These are phyloP conservation scores for Anastatica hierochuntica DNA, from an alignment of 345 rosid species.

Conservation along the genomic window DNA sequence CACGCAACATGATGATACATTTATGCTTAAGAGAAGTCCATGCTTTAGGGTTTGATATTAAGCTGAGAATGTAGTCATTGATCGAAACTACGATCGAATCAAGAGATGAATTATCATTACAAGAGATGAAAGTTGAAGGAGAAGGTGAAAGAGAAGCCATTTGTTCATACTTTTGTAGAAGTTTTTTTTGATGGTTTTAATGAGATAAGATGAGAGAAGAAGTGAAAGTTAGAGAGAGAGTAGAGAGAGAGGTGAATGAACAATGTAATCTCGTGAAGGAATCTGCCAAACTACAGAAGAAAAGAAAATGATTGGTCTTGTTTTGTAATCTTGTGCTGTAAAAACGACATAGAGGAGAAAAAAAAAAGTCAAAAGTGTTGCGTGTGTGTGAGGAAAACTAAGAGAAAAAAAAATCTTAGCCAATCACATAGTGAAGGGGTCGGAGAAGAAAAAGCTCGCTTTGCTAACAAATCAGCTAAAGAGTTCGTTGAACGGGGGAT, in stretches of 20 bases:
- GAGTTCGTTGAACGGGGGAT: too few species aligned
- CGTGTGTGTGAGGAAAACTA: slow-evolving; percentile 26
- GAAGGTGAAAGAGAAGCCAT: slow-evolving; percentile 38
- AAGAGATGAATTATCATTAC: slow-evolving; percentile 30
- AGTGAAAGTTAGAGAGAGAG: slow-evolving; percentile 7
- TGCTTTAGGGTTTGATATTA: slow-evolving; percentile 21
- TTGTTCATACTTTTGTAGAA: slow-evolving; percentile 6
- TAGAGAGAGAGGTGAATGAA: slow-evolving; percentile 3
- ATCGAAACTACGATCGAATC: slow-evolving; percentile 41
- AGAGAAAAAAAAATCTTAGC: slow-evolving; percentile 4
- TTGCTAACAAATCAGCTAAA: too few species aligned
- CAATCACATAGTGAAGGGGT: too few species aligned
- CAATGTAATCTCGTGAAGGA: slow-evolving; percentile 28
- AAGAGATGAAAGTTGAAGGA: slow-evolving; percentile 12
- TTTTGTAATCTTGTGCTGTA: slow-evolving; percentile 28
- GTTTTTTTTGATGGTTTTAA: background rate
- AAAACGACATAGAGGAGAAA: background rate
- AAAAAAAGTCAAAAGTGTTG: slow-evolving; percentile 22
- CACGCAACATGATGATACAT: slow-evolving; percentile 35
- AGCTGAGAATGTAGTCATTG: slow-evolving; percentile 30
- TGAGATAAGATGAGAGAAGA: slow-evolving; percentile 23
- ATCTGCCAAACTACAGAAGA: slow-evolving; percentile 27
- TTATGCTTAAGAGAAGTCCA: slow-evolving; percentile 35
- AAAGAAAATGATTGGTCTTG: slow-evolving; percentile 25
- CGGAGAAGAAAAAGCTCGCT: background rate